Conservation (phyloP, 768 basidiomycete genomes). For the Trametes cubensis region DNA sequence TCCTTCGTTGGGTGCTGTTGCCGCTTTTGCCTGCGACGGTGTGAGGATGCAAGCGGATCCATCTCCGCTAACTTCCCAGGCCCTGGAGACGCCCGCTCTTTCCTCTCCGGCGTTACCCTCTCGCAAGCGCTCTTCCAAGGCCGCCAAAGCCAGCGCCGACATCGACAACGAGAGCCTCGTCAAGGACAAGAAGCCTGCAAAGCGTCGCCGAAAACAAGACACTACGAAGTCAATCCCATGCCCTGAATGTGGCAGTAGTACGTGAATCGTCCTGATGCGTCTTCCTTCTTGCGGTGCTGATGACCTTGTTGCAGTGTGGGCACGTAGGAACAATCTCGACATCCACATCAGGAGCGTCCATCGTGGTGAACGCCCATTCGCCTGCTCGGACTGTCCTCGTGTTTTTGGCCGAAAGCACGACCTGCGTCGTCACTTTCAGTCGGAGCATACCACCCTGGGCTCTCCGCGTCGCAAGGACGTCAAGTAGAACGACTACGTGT, state of each 20-base stretch:
- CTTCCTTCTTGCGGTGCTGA: no score
- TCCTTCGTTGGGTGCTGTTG: slow-evolving; percentile 2
- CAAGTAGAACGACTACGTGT: neutral
- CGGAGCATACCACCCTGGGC: slow-evolving; percentile 16
- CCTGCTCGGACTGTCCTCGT: neutral
- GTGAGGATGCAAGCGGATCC: slow-evolving; percentile 6
- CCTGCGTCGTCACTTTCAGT: slow-evolving; percentile 11
- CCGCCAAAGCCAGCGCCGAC: neutral
- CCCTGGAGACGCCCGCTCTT: no score
- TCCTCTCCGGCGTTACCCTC: no score
- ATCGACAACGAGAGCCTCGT: neutral
- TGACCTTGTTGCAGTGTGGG: neutral
- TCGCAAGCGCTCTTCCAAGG: neutral
- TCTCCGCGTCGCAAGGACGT: slow-evolving; percentile 20
- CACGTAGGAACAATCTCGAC: slow-evolving; percentile 12
- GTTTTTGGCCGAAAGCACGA: slow-evolving; percentile 22
- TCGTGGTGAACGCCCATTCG: neutral
- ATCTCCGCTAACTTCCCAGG: slow-evolving; percentile 2
- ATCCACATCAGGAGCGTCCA: slow-evolving; percentile 15
- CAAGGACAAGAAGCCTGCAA: neutral
- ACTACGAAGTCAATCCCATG: neutral
- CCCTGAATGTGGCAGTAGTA: slow-evolving; percentile 1
- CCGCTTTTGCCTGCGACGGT: neutral
- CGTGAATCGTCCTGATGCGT: neutral
- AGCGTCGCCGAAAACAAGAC: neutral